Evolutionary conservation across 305 asterid genomes (phyloP), one percentile per base, ranked within the genome.

Genomic region (Fraxinus ornus): DNA sequence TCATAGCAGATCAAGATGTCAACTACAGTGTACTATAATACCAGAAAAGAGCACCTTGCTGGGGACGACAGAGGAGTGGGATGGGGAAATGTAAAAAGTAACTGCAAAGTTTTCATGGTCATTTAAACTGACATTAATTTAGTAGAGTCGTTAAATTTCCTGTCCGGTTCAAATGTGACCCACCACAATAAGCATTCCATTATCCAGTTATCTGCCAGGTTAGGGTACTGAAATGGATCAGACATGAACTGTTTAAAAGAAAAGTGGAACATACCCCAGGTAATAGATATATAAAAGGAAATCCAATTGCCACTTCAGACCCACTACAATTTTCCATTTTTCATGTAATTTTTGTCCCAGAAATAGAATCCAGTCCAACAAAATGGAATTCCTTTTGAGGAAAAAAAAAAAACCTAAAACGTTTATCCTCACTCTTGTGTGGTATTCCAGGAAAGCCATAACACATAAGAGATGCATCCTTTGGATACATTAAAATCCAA

Each of bases 31-130:
- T 5, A 60, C 70, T 60, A 60, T 8, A 60, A 21, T 21, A 60
- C 13, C 22, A 52, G 64, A 17, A 52, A 17, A 60, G 30, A 60
- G 30, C 21, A 60, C 13, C 30, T 21, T 13, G 13, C 30, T 1
- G 8, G 26, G 70, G 30, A 7, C 4, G 17, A 66, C 74, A 8
- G 2, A 9, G 17, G 41, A 37, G 8, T 66, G 36, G 36, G 2
- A 17, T 3, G 17, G 74, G 74, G 19, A 66, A 24, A 36, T 4
- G 57, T 55, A 77, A 78, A 41, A 74, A 78, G 75, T 90, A 94
- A 97, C 98, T 94, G 89, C 81, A 81, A 80, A 78, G 76, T 76
- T 76, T 84, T 80, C 74, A 71, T 44, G 57, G 80, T 26, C 76
- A 57, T 30, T 66, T n/a, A 8, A 81, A 33, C 62, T 39, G 71